Evolutionary conservation across 805 yeast species (phyloP), one percentile per base, ranked within the genome.

Genomic region (Candida qinlingensis): DNA sequence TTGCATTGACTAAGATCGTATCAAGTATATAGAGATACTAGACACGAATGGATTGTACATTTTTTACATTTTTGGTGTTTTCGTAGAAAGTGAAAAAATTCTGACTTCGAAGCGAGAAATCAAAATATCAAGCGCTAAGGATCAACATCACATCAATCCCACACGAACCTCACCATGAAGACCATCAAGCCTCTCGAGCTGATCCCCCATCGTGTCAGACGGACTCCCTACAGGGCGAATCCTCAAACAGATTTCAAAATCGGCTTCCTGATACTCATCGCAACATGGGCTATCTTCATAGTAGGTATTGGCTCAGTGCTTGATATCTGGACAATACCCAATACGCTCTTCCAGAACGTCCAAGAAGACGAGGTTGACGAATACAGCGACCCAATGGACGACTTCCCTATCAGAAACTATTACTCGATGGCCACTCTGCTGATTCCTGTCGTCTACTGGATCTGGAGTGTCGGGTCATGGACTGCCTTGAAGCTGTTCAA

Each of bases 401-500:
- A 71, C 36, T 64, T 65, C 52, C 75, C 76, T 2, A 54, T 73
- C 5, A 59, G 55, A 6, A 62, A 62, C 34, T 75, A 75, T 54
- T 69, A 71, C 52, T 62, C 68, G 1, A 54, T 66, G 7, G 59
- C 71, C 2, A 25, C 66, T 6, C 45, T 68, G 8, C 55, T 72
- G 29, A 40, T 64, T 10, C 67, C 71, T 5, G 71, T 68, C 7
- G 61, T 67, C 13, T 59, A 66, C 1, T 81, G 87, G 86, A 63
- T 80, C 5, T 87, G 96, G 95, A 79, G 90, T 39, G 66, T 81
- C 8, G 67, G 76, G 4, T 79, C 90, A 9, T 87, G 96, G 96
- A 71, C 81, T 41, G 91, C 94, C 36, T 73, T 87, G 76, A 87
- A 87, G 64, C 68, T 87, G 48, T 87, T 87, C 66, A 71, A 89